Conservation (phyloP, 768 basidiomycete species). For the Kwoniella pini region DNA sequence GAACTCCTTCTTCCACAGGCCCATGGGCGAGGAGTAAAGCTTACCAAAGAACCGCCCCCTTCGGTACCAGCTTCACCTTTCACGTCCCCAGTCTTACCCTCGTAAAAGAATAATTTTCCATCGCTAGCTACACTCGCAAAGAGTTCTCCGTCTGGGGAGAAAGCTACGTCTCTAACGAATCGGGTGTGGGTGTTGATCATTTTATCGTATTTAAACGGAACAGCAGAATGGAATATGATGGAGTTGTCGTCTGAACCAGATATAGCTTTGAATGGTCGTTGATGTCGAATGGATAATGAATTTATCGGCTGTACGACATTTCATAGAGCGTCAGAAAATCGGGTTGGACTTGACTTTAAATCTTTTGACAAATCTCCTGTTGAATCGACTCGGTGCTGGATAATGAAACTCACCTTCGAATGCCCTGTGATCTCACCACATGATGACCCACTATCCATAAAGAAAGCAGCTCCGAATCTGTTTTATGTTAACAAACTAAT, state of each 20-base stretch:
- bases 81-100: conserved; percentile 83
- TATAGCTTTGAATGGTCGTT: conserved; percentile 85
- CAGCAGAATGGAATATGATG: conserved; percentile 83
- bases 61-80: conserved; percentile 59
- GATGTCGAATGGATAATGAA: conserved; percentile 80
- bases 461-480: conserved; percentile 53
- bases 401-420: conserved; percentile 73
- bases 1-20: too few species aligned
- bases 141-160: conserved; percentile 73
- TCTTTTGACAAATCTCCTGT: too few species aligned
- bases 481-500: background rate
- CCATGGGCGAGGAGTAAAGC: background rate
- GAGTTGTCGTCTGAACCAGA: conserved; percentile 81
- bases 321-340: too few species aligned
- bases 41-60: conserved; percentile 36
- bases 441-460: conserved; percentile 64
- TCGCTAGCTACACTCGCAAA: conserved; percentile 91
- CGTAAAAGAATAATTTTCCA: conserved; percentile 77
- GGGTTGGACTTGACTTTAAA: too few species aligned
- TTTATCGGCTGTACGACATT: conserved; percentile 76
- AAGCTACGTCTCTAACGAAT: conserved; percentile 88
- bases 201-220: conserved; percentile 86
- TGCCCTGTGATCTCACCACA: conserved; percentile 88
- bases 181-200: conserved; percentile 82
- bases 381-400: too few species aligned